Evolutionary conservation across 2,329 filamentous ascomycete species (phyloP).

Genomic region (Ophiostoma perfectum): DNA sequence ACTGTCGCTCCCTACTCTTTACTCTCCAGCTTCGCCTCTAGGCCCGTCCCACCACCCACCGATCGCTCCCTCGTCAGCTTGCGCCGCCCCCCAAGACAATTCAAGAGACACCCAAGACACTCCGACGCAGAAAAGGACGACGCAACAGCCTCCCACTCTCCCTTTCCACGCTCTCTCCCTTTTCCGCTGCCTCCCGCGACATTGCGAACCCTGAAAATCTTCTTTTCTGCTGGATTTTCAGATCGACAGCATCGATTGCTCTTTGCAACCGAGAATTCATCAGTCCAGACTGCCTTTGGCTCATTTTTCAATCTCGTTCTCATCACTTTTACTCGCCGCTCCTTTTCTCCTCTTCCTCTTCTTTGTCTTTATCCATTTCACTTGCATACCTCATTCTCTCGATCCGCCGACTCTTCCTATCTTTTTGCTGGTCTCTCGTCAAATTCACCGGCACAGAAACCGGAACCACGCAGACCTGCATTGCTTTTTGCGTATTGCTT

Average conservation of each 20-base stretch:
- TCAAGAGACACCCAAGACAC: neutral
- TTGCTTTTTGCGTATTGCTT: neutral
- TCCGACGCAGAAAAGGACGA: neutral
- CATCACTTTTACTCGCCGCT: neutral
- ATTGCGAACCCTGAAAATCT: conserved; percentile 2
- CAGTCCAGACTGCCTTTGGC: neutral
- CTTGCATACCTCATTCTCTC: neutral
- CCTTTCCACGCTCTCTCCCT: neutral
- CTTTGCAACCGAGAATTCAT: neutral
- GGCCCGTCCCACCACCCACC: neutral
- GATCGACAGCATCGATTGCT: neutral
- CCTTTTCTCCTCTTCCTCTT: neutral
- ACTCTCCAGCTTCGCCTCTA: neutral
- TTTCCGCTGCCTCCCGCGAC: neutral
- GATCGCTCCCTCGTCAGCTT: conserved; percentile 14
- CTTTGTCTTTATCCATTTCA: neutral
- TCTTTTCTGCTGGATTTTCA: neutral
- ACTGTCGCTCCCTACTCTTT: neutral
- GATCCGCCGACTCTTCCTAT: neutral
- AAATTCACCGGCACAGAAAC: conserved; percentile 15
- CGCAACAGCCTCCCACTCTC: neutral
- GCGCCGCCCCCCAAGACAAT: conserved; percentile 11
- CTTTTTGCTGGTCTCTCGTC: too few species aligned
- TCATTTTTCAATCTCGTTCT: neutral
- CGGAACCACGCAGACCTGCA: conserved; percentile 13